Base-by-base conservation (phyloP, 768 basidiomycete genomes). In the Phlebiopsis flavidoalba region DNA sequence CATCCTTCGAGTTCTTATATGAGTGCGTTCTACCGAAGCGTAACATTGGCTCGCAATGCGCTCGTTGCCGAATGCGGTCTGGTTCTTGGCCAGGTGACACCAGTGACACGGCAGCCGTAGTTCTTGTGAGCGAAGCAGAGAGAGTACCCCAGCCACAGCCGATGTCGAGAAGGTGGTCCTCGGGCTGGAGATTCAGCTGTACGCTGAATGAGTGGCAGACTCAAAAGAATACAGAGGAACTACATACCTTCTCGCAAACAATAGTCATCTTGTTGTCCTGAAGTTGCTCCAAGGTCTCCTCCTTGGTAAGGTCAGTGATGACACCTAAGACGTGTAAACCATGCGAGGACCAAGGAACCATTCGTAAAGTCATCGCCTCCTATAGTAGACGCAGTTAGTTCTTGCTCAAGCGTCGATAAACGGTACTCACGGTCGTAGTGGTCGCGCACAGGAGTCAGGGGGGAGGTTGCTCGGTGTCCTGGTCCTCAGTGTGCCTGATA, bases 121-220 rank as follows among this genome's bases (percentile, higher is more conserved):
- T 99, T 99, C 79, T 98, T 98, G 35, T 93, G 90, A 48, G 97
- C 97, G 67, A 94, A 96, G 96, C 88, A 45, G 86, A 84, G 58
- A 99, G 86, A 0, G 97, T 97, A 26, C 96, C 97, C 97, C 97
- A 99, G 48, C 97, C 97, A 67, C 92, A 94, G 11, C 92, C 92
- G 60, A 93, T 86, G 64, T 94, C 92, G 17, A 94, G 84, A 1
- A 93, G 77, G 73, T 82, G 85, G 75, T 99, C 97, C 0, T 79
- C 81, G n/a, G 91, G 84, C 67, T 96, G 79, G 31, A 99, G 83
- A 72, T 90, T 81, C 58, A 99, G 85, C 75, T 71, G 51, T 31
- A 10, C 8, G 33, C 6, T 31, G 52, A 12, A 53, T 40, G 53
- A 12, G 40, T 55, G 14, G 43, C 8, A 45, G 51, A 47, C 37